Base-by-base conservation (phyloP, 495 filamentous ascomycete genomes). In the Penicillium daleae region DNA sequence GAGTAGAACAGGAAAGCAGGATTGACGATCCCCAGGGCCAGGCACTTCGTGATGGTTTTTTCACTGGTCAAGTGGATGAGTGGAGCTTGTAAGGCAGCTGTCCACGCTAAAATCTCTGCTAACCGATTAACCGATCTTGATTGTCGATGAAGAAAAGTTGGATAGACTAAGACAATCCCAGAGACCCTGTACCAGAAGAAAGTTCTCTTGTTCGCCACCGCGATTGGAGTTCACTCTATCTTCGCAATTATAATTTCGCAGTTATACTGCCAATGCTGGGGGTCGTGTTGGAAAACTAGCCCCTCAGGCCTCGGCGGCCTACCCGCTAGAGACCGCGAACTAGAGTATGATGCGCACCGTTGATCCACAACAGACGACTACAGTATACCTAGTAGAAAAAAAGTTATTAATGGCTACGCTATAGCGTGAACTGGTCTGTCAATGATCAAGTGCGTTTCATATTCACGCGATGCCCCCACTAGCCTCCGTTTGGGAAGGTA, bases 51-150 rank as follows among this genome's bases (percentile, higher is more conserved):
- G 22, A 44, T 49, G 6, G 9, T 35, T 56, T 61, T n/a, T 48
- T 39, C 19, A 31, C 19, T 39, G 26, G 50, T 55, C 26, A 7
- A 21, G n/a, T 48, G 50, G 44, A 15, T 32, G 22, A 37, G 32
- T 39, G 53, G 40, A 27, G 26, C 15, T 37, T 35, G 29, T 61
- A 61, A 61, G 59, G 59, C 59, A 56, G 29, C 13, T 8, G 7
- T 54, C 4, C 27, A 48, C 10, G 37, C 29, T 49, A 61, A 61
- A 61, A 55, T 27, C 39, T 61, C 59, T 61, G 33, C 51, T 53
- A 49, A 39, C 51, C 59, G 59, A 24, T 33, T 39, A 27, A 48
- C 44, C 44, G 44, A 48, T 48, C 44, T 48, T 24, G 44, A 22
- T 48, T 26, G 3, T 27, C 22, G 22, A 48, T 48, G 22, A 9